Evolutionary conservation across 2,329 filamentous ascomycete genomes (phyloP), one percentile per base, ranked within the genome.

Genomic region (Didymella pomorum): DNA sequence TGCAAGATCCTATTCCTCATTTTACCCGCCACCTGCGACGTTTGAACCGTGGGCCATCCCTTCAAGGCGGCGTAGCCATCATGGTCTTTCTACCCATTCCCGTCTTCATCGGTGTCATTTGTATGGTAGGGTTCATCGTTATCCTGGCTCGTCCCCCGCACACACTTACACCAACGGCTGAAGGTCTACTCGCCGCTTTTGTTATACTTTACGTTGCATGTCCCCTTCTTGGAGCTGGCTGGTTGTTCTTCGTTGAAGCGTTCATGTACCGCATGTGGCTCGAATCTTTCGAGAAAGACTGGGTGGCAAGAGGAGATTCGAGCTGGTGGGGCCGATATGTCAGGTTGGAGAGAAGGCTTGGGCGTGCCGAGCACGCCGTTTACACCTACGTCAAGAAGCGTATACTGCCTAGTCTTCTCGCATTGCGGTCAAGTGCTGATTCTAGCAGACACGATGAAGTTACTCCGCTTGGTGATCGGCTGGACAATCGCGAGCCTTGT

Each of bases 321-420:
- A 37, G 55, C 21, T 57, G 55, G 48, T 57, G 48, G 55, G 48
- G 31, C 9, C n/a, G 42, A 11, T 52, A 47, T 48, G 23, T 52
- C 4, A 14, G 31, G 12, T 21, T 53, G 10, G 50, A 53, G 50
- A 39, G 31, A 23, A n/a, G 31, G 21, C 12, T 53, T 16, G 31
- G 29, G 31, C 4, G 23, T 4, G 42, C 37, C 2, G 50, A 53
- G 42, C 18, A 25, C n/a, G 43, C 23, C 14, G 42, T 31, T n/a
- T 37, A 46, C 14, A 41, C 35, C n/a, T 11, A n/a, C 4, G 25
- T 26, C 7, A 41, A 11, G 35, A 28, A 20, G 23, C 11, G 33
- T 29, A 16, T 50, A 11, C 8, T 39, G 20, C 20, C 9, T 26
- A 12, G 12, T 14, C 46, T 11, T n/a, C 18, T 18, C n/a, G 21